Base-by-base conservation (phyloP, 768 basidiomycete species). In the Suillus clintonianus region DNA sequence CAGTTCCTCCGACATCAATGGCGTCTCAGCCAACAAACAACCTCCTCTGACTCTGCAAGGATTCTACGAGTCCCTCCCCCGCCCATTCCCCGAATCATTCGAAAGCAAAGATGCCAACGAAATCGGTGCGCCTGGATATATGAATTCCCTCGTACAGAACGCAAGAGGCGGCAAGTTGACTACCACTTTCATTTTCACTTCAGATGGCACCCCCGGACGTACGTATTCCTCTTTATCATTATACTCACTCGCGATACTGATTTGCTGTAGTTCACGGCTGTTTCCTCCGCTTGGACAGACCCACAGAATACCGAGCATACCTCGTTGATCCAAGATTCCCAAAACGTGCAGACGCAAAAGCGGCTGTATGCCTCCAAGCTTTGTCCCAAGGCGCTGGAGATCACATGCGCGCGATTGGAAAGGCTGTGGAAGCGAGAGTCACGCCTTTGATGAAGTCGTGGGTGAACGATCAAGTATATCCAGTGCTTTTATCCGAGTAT, bases 41-140 rank as follows among this genome's bases (percentile, higher is more conserved):
- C 62, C 65, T 19, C 74, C 76, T 3, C 73, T 80, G 47, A 79
- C 82, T 0, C 73, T 91, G 1, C 86, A 88, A 64, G 73, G 74
- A 1, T 91, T 87, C 72, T 89, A 83, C 68, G 88, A 88, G n/a
- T 72, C 83, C 15, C 82, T 92, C 51, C 89, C 89, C 1, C 80
- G 81, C 51, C 90, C 89, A 1, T 83, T 90, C 59, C 85, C 87
- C 0, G 86, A 88, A 63, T 68, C 77, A 13, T 78, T 88, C 11
- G 80, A 78, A 1, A 77, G 79, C 15, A 80, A 80, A 65, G 71
- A 79, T 3, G 83, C 82, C 8, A 64, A 73, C 1, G 83, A 87
- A 62, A 81, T 89, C 61, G 86, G 88, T 58, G 83, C 83, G 0
- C 78, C 84, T 1, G 80, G 76, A 0, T 86, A 83, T 80, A 65